Evolutionary conservation across 2,329 filamentous ascomycete genomes (phyloP).

Genomic region (Neonectria punicea): DNA sequence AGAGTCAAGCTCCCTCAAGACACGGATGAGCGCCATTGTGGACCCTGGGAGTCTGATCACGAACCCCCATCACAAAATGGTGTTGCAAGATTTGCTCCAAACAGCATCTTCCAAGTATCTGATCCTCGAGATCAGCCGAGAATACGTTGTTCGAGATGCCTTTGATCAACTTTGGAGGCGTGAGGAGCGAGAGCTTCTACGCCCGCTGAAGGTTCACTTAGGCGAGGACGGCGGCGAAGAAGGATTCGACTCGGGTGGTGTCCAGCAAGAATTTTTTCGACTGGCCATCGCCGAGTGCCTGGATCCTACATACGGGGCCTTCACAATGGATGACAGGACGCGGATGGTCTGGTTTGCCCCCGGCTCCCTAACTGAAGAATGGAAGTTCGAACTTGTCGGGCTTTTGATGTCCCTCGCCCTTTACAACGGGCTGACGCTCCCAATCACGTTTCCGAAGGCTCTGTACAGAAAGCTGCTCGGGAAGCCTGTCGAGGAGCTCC

Average conservation of each 20-base stretch:
- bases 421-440: conserved; percentile 92
- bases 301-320: conserved; percentile 80
- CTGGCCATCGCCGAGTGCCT: conserved; percentile 83
- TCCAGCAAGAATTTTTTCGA: conserved; percentile 96
- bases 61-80: conserved; percentile 67
- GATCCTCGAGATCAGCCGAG: conserved; percentile 74
- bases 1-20: conserved; percentile 68
- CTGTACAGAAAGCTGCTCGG: conserved; percentile 85
- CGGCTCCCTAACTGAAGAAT: conserved; percentile 81
- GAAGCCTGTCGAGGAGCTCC: conserved; percentile 73
- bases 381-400: conserved; percentile 92
- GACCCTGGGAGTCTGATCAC: conserved; percentile 65
- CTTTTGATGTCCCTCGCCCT: conserved; percentile 88
- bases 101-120: conserved; percentile 77
- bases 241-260: conserved; percentile 92
- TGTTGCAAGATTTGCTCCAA: conserved; percentile 71
- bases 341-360: conserved; percentile 91
- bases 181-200: conserved; percentile 81
- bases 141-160: conserved; percentile 75
- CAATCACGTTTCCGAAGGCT: conserved; percentile 86
- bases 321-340: conserved; percentile 80
- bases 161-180: conserved; percentile 92
- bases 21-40: conserved; percentile 66
- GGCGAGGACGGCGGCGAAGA: conserved; percentile 86
- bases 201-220: conserved; percentile 88